Evolutionary conservation across 106 monocot genomes (phyloP), one percentile per base, ranked within the genome.

Genomic region (Acorus calamus): DNA sequence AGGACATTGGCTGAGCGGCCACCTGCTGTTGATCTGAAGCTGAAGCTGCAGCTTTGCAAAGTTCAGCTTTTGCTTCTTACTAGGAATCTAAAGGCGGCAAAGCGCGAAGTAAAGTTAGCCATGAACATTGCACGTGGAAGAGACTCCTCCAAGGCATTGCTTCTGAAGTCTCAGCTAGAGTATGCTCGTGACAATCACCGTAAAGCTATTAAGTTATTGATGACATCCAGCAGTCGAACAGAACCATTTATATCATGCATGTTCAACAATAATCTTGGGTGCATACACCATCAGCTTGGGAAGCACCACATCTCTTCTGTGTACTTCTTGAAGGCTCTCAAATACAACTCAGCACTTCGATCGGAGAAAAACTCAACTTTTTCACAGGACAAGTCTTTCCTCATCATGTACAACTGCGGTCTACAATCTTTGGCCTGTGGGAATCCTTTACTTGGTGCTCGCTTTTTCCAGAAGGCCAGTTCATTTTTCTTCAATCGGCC

Each of bases 141-240:
- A 76, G 94, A 90, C 78, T 96, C 78, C 7, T 91, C 96, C 0
- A 56, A 60, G 9, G 84, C 87, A 48, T 76, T 90, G 43, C 76
- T 91, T 3, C 65, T 96, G 67, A 96, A 96, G 55, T 76, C 90
- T 64, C 87, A 96, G 61, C 65, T 96, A 54, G 96, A 96, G 60
- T 96, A 85, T 81, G 72, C 84, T 10, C 77, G 87, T 76, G 87
- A 85, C 4, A 96, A 91, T 69, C 52, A 83, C 66, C 72, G 74
- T 3, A 96, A 96, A 71, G 79, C 96, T 51, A 67, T 78, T 49
- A 91, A 87, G 68, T 82, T 91, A 9, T 64, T 96, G 57, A 74
- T 66, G 59, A 65, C 78, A 63, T 80, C 76, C 52, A 83, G 73
- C 65, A 87, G 66, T 44, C 73, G 73, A 59, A 78, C 71, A 42